Base-by-base conservation (phyloP, 2,329 filamentous ascomycete genomes). In the Aspergillus ochraceus region DNA sequence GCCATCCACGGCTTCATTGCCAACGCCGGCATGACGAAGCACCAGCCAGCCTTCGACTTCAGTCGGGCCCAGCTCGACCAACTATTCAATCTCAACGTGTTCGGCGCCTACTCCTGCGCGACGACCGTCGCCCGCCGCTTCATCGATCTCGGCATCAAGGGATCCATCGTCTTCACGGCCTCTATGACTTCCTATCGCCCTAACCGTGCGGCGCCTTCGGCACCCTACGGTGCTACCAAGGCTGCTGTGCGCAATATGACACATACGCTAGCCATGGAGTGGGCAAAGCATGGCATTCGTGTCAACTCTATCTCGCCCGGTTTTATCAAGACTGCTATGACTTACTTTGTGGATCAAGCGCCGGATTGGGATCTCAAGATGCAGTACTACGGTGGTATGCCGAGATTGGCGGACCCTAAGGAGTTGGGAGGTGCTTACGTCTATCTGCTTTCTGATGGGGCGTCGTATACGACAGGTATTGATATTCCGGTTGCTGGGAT, bases 321-420 rank as follows among this genome's bases (percentile, higher is more conserved):
- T 0, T 79, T 79, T 47, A 71, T 80, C 6, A 66, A 70, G 72
- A 67, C 80, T 0, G 79, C 79, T 4, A 73, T 83, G 73, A 82
- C 80, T 6, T 82, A 81, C 67, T 81, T 80, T 64, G 81, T 86
- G 6, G 77, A 80, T 59, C 77, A 77, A 19, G 74, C 78, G 17
- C 80, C 81, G 0, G 83, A 85, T 66, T 86, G 83, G 84, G 80
- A 82, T 58, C 73, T 78, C 61, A 82, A 86, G 73, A 79, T 86
- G 74, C 80, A 84, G 70, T 85, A 86, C 66, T 86, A 85, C 64
- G 82, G 83, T 3, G 83, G 83, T 3, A 85, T 86, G 76, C 83
- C 83, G 11, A 72, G 83, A 29, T 64, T 86, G 42, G 84, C 83
- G 0, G 77, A 82, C 50, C 79, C 81, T 0, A 77, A 82, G 62